Evolutionary conservation across 192 early-diverging fungal species (phyloP), one percentile per base, ranked within the genome.

Genomic region (Coemansia sp.): DNA sequence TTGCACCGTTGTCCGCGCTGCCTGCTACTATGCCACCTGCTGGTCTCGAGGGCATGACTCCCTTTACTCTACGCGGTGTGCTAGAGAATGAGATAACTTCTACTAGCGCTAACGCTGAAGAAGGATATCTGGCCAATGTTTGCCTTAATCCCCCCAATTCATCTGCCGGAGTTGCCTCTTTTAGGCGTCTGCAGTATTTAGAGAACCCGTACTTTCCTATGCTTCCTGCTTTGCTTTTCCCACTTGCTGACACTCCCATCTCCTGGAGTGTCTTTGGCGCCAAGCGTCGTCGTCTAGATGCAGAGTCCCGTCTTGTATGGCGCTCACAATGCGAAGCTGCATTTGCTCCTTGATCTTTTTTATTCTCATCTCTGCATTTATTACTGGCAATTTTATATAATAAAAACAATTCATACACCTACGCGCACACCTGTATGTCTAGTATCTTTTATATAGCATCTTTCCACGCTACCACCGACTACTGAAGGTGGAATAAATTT

Each of bases 31-130:
- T 66, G 8, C 23, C 58, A 0, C 52, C 26, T 22, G 52, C 28
- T 19, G 78, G 78, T 19, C 56, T 81, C 22, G 73, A 81, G 54
- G 73, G 78, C 38, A 74, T 81, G 62, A 81, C 72, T 10, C 78
- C 78, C 19, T 81, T 74, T 49, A 74, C 78, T n/a, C 24, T 79
- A 54, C 76, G 76, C 16, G 76, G 76, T 0, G 67, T 56, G 23
- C 27, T 79, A 25, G 70, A 73, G 66, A 66, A 68, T 27, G 76
- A 78, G 38, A 61, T 54, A 28, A 22, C 47, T 8, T n/a, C 23
- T 21, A 14, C 8, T 27, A 26, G 55, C 19, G 32, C 2, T 0
- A 12, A 34, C 14, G 52, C 14, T 25, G 49, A 25, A 6, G 47
- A 30, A 0, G 67, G 66, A 18, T 68, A 74, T 44, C 31, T 68